Conservation (phyloP, 495 filamentous ascomycete genomes). For the Parachaetomium inaequale region DNA sequence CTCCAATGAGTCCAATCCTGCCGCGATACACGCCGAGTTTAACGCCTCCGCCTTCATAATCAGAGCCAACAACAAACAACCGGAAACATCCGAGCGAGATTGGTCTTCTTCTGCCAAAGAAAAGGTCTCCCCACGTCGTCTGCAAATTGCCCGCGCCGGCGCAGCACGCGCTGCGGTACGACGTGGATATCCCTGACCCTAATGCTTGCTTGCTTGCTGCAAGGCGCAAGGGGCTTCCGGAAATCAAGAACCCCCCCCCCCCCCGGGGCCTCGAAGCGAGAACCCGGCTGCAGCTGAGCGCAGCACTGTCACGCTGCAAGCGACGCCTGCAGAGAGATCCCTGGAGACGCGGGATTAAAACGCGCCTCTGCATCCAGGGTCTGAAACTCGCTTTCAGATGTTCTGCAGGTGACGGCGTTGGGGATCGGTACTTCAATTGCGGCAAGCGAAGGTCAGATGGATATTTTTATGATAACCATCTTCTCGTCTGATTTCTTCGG, state of each 20-base stretch:
- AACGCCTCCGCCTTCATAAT: background rate
- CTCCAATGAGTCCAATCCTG: constrained; percentile 3
- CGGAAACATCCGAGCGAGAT: too few relatives aligned
- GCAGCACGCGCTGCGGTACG: constrained; percentile 1
- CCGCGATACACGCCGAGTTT: constrained; percentile 14
- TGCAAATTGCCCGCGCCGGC: background rate
- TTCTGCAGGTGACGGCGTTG: background rate
- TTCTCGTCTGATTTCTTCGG: background rate
- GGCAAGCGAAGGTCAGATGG: background rate
- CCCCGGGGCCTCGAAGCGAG: background rate
- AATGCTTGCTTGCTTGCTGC: background rate
- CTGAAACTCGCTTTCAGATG: constrained; percentile 12
- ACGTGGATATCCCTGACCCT: background rate
- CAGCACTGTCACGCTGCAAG: background rate
- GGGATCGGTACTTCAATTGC: background rate
- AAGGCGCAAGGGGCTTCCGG: background rate
- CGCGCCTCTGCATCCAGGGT: constrained; percentile 1
- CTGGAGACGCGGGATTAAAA: background rate
- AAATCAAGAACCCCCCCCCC: background rate
- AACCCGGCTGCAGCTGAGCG: constrained; percentile 1
- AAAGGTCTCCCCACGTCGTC: background rate
- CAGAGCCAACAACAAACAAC: background rate
- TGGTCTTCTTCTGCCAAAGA: background rate
- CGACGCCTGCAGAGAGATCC: constrained; percentile 2
- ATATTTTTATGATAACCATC: too few relatives aligned